These are phyloP conservation scores for Leccinum arenicola DNA, from an alignment of 768 basidiomycete species.

Conservation along the genomic window DNA sequence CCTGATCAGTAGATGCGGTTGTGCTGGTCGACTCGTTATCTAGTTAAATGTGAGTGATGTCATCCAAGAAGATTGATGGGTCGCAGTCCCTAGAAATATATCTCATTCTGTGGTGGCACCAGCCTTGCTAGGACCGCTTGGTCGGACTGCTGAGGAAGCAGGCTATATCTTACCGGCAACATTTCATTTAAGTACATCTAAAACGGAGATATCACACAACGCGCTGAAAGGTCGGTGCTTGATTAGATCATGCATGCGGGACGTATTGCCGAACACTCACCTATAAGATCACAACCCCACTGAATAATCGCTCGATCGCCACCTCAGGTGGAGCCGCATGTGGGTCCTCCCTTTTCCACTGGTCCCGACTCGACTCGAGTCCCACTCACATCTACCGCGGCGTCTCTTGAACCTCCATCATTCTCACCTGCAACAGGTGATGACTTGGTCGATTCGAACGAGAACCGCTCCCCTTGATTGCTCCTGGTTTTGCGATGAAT, in stretches of 20 bases:
- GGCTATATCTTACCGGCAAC: background rate
- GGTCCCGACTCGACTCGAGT: conserved; percentile 5
- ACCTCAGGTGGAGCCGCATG: conserved; percentile 10
- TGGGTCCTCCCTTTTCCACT: conserved; percentile 7
- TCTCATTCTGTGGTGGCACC: background rate
- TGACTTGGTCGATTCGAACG: conserved; percentile 13
- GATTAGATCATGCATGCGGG: conserved; percentile 8
- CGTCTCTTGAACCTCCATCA: conserved; percentile 4
- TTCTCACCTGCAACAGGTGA: conserved; percentile 10
- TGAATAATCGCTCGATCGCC: conserved; percentile 9
- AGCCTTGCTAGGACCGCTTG: background rate
- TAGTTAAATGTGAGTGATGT: conserved; percentile 14
- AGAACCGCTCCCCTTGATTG: conserved; percentile 9
- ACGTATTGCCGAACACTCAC: conserved; percentile 10
- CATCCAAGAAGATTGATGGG: background rate
- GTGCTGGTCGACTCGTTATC: background rate
- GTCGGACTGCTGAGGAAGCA: background rate
- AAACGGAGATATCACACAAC: conserved; percentile 4
- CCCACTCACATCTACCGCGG: background rate
- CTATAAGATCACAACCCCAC: conserved; percentile 6
- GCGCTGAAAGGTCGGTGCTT: conserved; percentile 2
- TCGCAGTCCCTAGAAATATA: conserved; percentile 3
- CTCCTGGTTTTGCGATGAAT: conserved; percentile 44
- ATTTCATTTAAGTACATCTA: conserved; percentile 8
- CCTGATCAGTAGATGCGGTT: background rate